Evolutionary conservation across 2,329 filamentous ascomycete genomes (phyloP).

Genomic region (Trichoderma koningiopsis): DNA sequence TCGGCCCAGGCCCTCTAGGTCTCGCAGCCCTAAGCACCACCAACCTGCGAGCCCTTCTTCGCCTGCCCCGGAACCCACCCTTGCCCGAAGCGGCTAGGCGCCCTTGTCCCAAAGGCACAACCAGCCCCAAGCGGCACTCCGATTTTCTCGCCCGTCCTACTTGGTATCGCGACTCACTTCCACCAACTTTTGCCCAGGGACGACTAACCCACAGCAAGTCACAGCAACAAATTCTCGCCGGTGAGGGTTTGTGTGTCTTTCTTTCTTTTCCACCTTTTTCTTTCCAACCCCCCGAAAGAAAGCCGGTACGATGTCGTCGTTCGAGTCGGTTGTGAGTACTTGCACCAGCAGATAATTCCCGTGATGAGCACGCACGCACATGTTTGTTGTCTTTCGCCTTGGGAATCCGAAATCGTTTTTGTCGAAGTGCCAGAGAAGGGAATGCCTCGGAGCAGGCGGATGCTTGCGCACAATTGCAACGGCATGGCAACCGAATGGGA

Average conservation of each 20-base stretch:
- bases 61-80: slow-evolving; percentile 38
- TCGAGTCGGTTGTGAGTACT: slow-evolving; percentile 70
- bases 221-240: slow-evolving; percentile 46
- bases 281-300: slow-evolving; percentile 39
- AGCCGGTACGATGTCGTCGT: slow-evolving; percentile 64
- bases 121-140: slow-evolving; percentile 43
- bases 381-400: slow-evolving; percentile 17
- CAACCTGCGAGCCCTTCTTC: slow-evolving; percentile 38
- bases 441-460: slow-evolving; percentile 9
- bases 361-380: slow-evolving; percentile 6
- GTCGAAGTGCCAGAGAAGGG: slow-evolving; percentile 16
- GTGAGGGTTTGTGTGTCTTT: slow-evolving; percentile 41
- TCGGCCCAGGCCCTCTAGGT: slow-evolving; percentile 42
- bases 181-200: slow-evolving; percentile 41
- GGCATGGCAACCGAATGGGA: not conserved
- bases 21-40: slow-evolving; percentile 45
- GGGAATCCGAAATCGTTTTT: slow-evolving; percentile 20
- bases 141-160: slow-evolving; percentile 43
- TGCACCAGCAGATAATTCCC: slow-evolving; percentile 22
- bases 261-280: slow-evolving; percentile 34
- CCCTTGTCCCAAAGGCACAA: slow-evolving; percentile 43
- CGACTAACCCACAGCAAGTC: slow-evolving; percentile 47
- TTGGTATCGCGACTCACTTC: slow-evolving; percentile 46
- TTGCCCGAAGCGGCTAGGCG: slow-evolving; percentile 41
- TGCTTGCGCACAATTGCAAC: slow-evolving; percentile 6